Base-by-base conservation (phyloP, 2,329 filamentous ascomycete species). In the Apiospora malaysiana region DNA sequence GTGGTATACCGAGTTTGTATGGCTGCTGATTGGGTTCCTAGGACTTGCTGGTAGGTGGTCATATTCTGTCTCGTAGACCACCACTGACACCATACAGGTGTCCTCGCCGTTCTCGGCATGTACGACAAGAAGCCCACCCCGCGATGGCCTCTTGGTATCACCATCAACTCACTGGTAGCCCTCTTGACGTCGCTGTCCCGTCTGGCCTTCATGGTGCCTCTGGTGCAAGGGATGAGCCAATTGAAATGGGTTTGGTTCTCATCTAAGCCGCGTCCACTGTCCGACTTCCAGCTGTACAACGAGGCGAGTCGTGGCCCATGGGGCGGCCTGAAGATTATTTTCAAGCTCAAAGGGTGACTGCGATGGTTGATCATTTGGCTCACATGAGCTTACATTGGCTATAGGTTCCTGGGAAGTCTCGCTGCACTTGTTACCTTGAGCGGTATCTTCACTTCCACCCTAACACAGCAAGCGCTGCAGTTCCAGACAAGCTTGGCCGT, bases 221-320 rank as follows among this genome's bases (percentile, higher is more conserved):
- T 68, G 42, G 46, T 45, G 23, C 42, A 68, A 47, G 42, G 66
- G 18, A 32, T 68, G 37, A 46, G 66, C 42, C 66, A 68, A 14
- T 23, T 68, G 42, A 68, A 68, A 47, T 68, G 66, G 66, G 18
- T 68, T 1, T 68, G 66, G 66, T 68, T 68, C 16, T 23, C 66
- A 42, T 68, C 66, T 14, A 42, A 68, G 66, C 66, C 66, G 14
- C 42, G 66, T 4, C 42, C 66, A 9, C 42, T 68, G 2, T 23
- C 42, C 18, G 66, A 68, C 23, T 68, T 68, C n/a, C 66, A 68
- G 23, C 42, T 68, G 21, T 68, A 46, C 46, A 42, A 68, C 42
- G 42, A 68, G 42, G 66, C 66, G 23, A 68, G 37, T 9, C 37
- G 66, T 25, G 66, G 66, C 4, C 23, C 42, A 1, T 46, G 42